phyloP scores from a whole-genome alignment of 768 basidiomycete genomes.

The Leucosporidium yakuticum region DNA sequence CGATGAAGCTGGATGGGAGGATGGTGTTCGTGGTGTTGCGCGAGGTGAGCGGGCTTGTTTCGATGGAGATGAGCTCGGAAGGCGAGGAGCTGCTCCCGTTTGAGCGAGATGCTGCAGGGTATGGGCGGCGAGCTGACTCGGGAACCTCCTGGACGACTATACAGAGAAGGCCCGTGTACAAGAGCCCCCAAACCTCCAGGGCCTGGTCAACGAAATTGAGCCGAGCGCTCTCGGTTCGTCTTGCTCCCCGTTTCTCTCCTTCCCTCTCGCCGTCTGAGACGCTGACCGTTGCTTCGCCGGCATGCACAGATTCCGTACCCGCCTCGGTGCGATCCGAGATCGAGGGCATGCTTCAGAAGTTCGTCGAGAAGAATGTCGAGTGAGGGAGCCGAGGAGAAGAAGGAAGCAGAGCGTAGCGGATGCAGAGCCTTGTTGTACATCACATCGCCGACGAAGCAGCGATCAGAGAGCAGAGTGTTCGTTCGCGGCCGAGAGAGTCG shows the following conservation, averaged over 20 bases:
- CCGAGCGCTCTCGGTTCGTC: conserved; percentile 55
- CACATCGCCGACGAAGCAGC: neutral
- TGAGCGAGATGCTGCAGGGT: neutral
- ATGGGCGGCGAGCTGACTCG: neutral
- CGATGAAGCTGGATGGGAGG: conserved; percentile 71
- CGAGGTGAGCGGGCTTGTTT: conserved; percentile 12
- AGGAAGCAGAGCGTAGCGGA: neutral
- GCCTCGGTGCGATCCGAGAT: conserved; percentile 18
- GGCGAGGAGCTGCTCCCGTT: neutral
- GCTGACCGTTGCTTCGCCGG: neutral
- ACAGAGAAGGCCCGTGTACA: conserved; percentile 88
- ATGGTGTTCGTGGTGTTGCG: conserved; percentile 70
- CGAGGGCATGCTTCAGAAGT: conserved; percentile 25
- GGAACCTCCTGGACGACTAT: conserved; percentile 37
- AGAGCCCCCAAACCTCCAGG: conserved; percentile 87
- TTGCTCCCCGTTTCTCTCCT: too few species aligned
- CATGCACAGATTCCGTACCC: conserved; percentile 16
- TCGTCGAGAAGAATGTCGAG: conserved; percentile 33
- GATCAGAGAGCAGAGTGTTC: too few species aligned
- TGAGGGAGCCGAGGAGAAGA: neutral
- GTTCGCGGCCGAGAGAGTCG: neutral
- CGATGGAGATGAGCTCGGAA: neutral
- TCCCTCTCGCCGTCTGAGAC: neutral
- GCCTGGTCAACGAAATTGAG: conserved; percentile 75
- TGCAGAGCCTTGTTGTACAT: neutral